Percentiles rank a stretch among this genome's conserved stretches.
These are phyloP conservation scores for Phytophthora podocarpi DNA, from an alignment of 352 stramenopile species.

Conservation along the genomic window DNA sequence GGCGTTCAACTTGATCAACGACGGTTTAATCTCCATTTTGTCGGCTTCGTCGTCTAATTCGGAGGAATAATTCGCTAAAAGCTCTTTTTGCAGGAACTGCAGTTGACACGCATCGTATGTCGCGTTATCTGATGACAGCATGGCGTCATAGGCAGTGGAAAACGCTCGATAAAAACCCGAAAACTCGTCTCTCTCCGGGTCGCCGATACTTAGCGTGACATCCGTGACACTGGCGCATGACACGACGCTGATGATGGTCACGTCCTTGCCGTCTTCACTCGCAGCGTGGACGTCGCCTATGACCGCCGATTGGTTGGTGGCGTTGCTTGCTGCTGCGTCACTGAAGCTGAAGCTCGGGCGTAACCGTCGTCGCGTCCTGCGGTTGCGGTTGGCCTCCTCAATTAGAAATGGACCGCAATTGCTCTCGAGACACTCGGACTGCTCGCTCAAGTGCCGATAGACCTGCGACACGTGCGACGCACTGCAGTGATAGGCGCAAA, in stretches of 20 bases:
- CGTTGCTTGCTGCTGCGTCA: conserved; percentile 7
- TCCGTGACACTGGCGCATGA: conserved; percentile 44
- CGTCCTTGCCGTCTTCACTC: conserved; percentile 45
- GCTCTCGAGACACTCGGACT: conserved; percentile 41
- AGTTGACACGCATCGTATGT: conserved; percentile 68
- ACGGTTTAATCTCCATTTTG: conserved; percentile 47
- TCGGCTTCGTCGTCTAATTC: conserved; percentile 25
- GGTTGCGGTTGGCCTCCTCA: conserved; percentile 10
- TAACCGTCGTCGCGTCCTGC: conserved; percentile 15
- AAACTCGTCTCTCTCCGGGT: conserved; percentile 50
- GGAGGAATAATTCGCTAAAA: conserved; percentile 48
- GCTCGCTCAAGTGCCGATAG: conserved; percentile 43
- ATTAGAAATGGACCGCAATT: conserved; percentile 33
- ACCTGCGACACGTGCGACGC: conserved; percentile 43
- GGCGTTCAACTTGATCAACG: conserved; percentile 58
- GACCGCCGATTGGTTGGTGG: conserved; percentile 6
- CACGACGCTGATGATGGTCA: conserved; percentile 61
- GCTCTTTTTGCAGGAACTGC: conserved; percentile 65
- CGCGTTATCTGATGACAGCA: conserved; percentile 55
- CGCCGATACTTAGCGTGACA: conserved; percentile 55
- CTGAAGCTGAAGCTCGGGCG: conserved; percentile 36
- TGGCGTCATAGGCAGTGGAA: conserved; percentile 62
- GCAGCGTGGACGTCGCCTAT: conserved; percentile 42
- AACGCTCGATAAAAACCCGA: conserved; percentile 62
- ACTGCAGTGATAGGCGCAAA: conserved; percentile 72